These are phyloP conservation scores for Cryphonectria japonica DNA, from an alignment of 2,329 filamentous ascomycete genomes.

Conservation along the genomic window DNA sequence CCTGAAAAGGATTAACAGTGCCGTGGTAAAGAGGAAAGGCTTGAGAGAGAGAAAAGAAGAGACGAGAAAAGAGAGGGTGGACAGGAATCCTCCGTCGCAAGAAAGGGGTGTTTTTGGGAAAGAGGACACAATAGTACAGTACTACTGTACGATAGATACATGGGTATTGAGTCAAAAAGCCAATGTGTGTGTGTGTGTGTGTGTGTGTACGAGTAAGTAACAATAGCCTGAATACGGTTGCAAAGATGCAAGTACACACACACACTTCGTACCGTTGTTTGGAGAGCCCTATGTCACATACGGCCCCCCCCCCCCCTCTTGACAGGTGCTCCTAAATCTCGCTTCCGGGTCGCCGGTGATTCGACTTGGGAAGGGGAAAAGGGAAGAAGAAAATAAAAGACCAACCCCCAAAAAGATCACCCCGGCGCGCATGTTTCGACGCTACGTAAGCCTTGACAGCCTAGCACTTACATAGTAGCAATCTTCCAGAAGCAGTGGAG, in stretches of 20 bases:
- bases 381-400: not conserved
- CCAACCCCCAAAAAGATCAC: not conserved
- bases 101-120: not conserved
- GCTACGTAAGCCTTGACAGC: conserved; percentile 5
- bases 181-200: not conserved
- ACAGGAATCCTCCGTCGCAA: not conserved
- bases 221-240: not conserved
- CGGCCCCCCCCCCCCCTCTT: not conserved
- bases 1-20: not conserved
- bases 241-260: not conserved
- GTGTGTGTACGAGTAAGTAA: not conserved
- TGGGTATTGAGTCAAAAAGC: too few relatives aligned
- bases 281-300: not conserved
- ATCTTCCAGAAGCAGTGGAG: conserved; percentile 13
- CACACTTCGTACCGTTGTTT: not conserved
- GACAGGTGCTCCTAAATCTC: conserved; percentile 7
- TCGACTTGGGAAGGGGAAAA: not conserved
- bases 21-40: not conserved
- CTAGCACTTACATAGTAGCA: not conserved
- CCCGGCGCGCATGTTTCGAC: not conserved
- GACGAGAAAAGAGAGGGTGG: not conserved
- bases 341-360: conserved; percentile 9
- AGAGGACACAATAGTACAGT: not conserved
- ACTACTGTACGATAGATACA: too few relatives aligned
- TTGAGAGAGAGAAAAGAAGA: not conserved